A percentile compares a stretch with the other conserved stretches of the same genome.
Conservation (phyloP, 164 flowering plant species). For the Houttuynia cordata region DNA sequence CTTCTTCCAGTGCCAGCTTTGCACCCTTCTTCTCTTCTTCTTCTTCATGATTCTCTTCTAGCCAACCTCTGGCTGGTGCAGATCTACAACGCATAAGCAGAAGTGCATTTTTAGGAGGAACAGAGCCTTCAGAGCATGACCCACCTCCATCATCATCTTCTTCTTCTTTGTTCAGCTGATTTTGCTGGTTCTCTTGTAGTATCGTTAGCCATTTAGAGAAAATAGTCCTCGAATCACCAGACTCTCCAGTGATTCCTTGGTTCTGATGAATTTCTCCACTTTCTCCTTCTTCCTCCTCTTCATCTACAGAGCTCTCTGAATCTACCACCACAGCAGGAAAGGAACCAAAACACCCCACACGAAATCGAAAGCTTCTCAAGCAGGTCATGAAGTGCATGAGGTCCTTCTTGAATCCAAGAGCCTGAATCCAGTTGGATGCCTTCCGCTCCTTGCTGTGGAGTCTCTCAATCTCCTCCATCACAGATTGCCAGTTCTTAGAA, state of each 20-base stretch:
- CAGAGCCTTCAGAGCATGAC: conserved; percentile 8
- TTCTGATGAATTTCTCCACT: conserved; percentile 7
- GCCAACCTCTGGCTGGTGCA: conserved; percentile 77
- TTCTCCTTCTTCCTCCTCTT: conserved; percentile 38
- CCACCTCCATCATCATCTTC: conserved; percentile 10
- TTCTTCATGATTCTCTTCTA: conserved; percentile 35
- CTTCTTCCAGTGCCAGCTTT: conserved; percentile 16
- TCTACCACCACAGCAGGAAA: conserved; percentile 26
- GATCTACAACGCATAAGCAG: conserved; percentile 88
- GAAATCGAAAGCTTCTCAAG: conserved; percentile 42
- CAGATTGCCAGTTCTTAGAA: conserved; percentile 68
- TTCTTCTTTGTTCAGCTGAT: conserved; percentile 6
- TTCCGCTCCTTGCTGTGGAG: conserved; percentile 42
- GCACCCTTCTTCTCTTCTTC: conserved; percentile 13
- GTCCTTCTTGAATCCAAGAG: conserved; percentile 74
- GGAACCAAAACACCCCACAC: conserved; percentile 68
- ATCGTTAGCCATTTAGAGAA: conserved; percentile 91
- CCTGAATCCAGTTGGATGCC: conserved; percentile 42
- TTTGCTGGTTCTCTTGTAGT: conserved; percentile 41
- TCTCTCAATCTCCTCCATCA: conserved; percentile 89
- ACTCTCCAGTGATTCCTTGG: conserved; percentile 2
- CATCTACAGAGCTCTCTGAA: conserved; percentile 25
- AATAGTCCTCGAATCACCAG: conserved; percentile 25
- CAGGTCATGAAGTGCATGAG: conserved; percentile 65
- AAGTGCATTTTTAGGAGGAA: conserved; percentile 83